phyloP scores from a whole-genome alignment of 495 filamentous ascomycete genomes.

The Echria macrotheca region DNA sequence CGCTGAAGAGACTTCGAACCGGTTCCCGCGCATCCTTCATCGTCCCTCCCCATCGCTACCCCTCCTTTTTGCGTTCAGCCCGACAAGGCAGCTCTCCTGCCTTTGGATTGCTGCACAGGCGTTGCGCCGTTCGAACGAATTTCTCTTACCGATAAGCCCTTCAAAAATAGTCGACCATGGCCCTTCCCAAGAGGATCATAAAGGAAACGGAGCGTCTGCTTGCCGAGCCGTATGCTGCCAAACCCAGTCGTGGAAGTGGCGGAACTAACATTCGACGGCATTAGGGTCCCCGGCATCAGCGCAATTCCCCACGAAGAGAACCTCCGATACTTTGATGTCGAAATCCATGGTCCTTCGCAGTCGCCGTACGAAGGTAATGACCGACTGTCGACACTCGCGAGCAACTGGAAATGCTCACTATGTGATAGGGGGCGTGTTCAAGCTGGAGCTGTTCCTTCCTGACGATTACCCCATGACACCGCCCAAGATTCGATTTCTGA shows the following conservation, averaged over 20 bases:
- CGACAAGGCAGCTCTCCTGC: neutral
- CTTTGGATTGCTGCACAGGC: neutral
- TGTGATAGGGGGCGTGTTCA: constrained; percentile 79
- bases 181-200: constrained; percentile 90
- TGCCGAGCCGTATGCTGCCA: constrained; percentile 77
- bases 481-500: constrained; percentile 95
- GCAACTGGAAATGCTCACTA: constrained; percentile 1
- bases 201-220: constrained; percentile 98
- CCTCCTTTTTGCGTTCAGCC: neutral
- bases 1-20: neutral
- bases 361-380: constrained; percentile 83
- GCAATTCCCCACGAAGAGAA: constrained; percentile 98
- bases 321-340: constrained; percentile 95
- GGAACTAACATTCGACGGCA: constrained; percentile 17
- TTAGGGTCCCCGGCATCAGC: constrained; percentile 90
- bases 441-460: constrained; percentile 96
- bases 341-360: constrained; percentile 87
- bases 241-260: neutral
- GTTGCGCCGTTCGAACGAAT: neutral
- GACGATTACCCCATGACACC: constrained; percentile 99
- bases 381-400: neutral
- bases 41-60: neutral
- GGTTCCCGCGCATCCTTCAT: neutral
- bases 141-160: neutral
- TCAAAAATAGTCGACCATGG: constrained; percentile 54